These are phyloP conservation scores for Eucalyptus polyanthemos DNA, from an alignment of 345 rosid genomes.

Conservation along the genomic window DNA sequence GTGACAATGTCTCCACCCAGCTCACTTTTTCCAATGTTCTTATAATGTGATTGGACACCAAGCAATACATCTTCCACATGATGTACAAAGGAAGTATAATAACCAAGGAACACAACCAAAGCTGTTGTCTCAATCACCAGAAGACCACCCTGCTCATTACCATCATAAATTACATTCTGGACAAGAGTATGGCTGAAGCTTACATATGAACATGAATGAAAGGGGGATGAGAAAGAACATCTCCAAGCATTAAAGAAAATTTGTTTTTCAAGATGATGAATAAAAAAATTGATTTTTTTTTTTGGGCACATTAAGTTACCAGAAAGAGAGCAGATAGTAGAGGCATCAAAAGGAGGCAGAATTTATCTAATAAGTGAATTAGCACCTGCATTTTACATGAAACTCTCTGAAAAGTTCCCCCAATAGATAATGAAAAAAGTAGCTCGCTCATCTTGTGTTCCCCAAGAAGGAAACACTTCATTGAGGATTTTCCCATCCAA, in stretches of 20 bases:
- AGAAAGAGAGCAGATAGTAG: background rate
- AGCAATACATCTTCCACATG: conserved; percentile 15
- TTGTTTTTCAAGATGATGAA: background rate
- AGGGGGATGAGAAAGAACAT: background rate
- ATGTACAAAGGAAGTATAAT: conserved; percentile 28
- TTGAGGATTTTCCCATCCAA: conserved; percentile 32
- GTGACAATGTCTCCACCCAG: conserved; percentile 1
- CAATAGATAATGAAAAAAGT: conserved; percentile 44
- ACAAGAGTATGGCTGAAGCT: background rate
- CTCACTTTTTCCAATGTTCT: conserved; percentile 16
- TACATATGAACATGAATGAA: background rate
- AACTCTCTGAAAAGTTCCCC: conserved; percentile 33
- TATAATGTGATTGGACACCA: conserved; percentile 10
- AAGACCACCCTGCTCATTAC: conserved; percentile 64
- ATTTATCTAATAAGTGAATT: background rate
- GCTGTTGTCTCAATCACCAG: conserved; percentile 55
- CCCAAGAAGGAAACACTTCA: conserved; percentile 33
- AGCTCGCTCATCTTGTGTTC: conserved; percentile 45
- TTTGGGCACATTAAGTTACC: too few species aligned
- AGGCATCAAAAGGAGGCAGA: background rate
- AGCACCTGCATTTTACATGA: conserved; percentile 57
- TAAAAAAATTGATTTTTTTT: background rate
- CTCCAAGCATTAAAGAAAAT: background rate
- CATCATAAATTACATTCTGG: conserved; percentile 12
- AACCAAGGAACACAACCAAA: conserved; percentile 26